Conservation (phyloP, 2,329 filamentous ascomycete genomes). For the Hymenoscyphus fructigenus region DNA sequence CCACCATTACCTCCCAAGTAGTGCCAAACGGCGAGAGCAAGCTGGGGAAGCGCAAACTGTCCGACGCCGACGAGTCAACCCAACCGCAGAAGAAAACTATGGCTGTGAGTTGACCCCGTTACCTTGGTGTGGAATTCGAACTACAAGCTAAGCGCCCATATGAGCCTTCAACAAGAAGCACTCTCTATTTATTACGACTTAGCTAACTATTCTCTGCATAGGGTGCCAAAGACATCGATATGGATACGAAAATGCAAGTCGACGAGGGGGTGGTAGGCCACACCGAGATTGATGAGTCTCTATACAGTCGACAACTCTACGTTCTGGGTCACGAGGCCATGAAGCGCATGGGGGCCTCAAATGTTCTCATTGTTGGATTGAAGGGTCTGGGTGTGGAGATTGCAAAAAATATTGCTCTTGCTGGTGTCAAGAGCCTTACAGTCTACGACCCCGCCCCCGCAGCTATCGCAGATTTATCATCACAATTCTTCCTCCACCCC, state of each 20-base stretch:
- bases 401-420: conserved; percentile 96
- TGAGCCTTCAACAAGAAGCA: background rate
- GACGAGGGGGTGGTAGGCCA: conserved; percentile 57
- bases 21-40: conserved; percentile 40
- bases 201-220: conserved; percentile 13
- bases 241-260: conserved; percentile 65
- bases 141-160: background rate
- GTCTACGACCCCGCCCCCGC: conserved; percentile 87
- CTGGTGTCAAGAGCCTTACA: conserved; percentile 95
- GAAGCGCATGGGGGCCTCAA: conserved; percentile 98
- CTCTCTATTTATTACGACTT: background rate
- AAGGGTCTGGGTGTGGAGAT: conserved; percentile 97
- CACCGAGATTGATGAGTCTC: conserved; percentile 68
- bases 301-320: conserved; percentile 74
- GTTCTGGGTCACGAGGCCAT: conserved; percentile 78
- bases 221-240: conserved; percentile 58
- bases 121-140: conserved; percentile 9
- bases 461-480: conserved; percentile 83
- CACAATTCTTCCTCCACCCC: conserved; percentile 92
- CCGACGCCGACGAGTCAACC: conserved; percentile 54
- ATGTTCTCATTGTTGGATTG: conserved; percentile 86
- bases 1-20: conserved; percentile 35
- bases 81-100: conserved; percentile 59
- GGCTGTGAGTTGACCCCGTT: conserved; percentile 50
- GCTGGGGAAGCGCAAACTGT: conserved; percentile 68